phyloP scores from a whole-genome alignment of 2,329 filamentous ascomycete species.

The Xylariomycetidae sp. region DNA sequence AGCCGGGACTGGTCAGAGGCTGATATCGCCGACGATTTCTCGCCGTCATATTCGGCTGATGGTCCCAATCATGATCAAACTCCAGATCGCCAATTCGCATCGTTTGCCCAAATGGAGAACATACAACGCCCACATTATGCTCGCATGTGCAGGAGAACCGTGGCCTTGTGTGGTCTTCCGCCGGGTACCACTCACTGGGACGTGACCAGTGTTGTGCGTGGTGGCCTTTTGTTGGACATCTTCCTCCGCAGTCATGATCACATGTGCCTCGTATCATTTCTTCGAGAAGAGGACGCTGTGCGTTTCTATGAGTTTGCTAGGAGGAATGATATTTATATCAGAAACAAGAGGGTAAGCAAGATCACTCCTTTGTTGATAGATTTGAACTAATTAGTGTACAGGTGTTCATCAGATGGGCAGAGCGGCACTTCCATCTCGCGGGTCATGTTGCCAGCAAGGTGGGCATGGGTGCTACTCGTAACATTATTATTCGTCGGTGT shows the following conservation, averaged over 20 bases:
- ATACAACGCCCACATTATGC: constrained; percentile 26
- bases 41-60: constrained; percentile 18
- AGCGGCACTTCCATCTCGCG: constrained; percentile 64
- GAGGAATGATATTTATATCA: constrained; percentile 63
- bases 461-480: constrained; percentile 63
- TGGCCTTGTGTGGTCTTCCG: constrained; percentile 60
- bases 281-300: constrained; percentile 56
- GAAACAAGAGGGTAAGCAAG: constrained; percentile 58
- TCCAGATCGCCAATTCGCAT: constrained; percentile 5
- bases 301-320: constrained; percentile 63
- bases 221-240: constrained; percentile 67
- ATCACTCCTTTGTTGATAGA: constrained; percentile 3
- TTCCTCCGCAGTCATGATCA: constrained; percentile 57
- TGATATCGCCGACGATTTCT: constrained; percentile 12
- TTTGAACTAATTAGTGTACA: constrained; percentile 29
- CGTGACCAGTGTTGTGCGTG: constrained; percentile 59
- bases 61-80: constrained; percentile 11
- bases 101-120: constrained; percentile 6
- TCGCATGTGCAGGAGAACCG: constrained; percentile 45
- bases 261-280: constrained; percentile 64
- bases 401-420: constrained; percentile 66
- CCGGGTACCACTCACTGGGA: constrained; percentile 61
- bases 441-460: constrained; percentile 62
- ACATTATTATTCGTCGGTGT: constrained; percentile 63
- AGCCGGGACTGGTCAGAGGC: no score